These are phyloP conservation scores for Plenodomus tracheiphilus DNA, from an alignment of 2,329 filamentous ascomycete genomes.

Conservation along the genomic window DNA sequence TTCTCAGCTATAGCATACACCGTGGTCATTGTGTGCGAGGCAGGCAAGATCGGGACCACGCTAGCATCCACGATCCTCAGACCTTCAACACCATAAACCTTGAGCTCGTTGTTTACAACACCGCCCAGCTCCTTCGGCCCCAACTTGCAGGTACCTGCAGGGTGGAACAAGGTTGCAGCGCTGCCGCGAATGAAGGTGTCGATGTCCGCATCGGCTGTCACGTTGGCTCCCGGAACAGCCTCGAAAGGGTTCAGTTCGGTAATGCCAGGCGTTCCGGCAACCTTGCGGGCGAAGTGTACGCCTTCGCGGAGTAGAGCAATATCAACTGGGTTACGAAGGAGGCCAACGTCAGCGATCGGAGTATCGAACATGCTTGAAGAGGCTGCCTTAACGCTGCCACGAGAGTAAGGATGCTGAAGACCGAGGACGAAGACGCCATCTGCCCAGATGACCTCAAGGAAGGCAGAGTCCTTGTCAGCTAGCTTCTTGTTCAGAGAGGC, in stretches of 20 bases:
- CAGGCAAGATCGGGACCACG: constrained; percentile 22
- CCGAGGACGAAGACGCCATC: constrained; percentile 20
- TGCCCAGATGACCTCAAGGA: constrained; percentile 25
- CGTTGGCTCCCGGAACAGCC: constrained; percentile 21
- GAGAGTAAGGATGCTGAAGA: constrained; percentile 29
- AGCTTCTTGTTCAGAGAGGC: constrained; percentile 21
- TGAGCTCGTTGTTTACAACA: constrained; percentile 29
- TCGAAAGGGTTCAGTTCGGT: constrained; percentile 24
- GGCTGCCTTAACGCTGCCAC: constrained; percentile 27
- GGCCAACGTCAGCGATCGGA: constrained; percentile 27
- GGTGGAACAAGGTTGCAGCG: constrained; percentile 27
- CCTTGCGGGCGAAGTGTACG: constrained; percentile 19
- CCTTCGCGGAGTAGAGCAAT: constrained; percentile 23
- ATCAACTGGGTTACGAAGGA: constrained; percentile 30
- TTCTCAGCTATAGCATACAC: constrained; percentile 24
- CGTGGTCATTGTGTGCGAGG: constrained; percentile 23
- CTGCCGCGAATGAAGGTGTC: constrained; percentile 17
- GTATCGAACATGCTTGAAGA: constrained; percentile 25
- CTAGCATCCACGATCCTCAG: constrained; percentile 24
- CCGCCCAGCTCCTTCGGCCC: constrained; percentile 29
- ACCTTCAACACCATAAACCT: constrained; percentile 29
- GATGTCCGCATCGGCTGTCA: constrained; percentile 21
- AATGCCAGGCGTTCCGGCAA: constrained; percentile 15
- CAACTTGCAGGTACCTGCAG: constrained; percentile 31
- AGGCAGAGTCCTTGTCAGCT: constrained; percentile 15